phyloP scores from a whole-genome alignment of 2,329 filamentous ascomycete genomes.

The Aspergillus sergii region DNA sequence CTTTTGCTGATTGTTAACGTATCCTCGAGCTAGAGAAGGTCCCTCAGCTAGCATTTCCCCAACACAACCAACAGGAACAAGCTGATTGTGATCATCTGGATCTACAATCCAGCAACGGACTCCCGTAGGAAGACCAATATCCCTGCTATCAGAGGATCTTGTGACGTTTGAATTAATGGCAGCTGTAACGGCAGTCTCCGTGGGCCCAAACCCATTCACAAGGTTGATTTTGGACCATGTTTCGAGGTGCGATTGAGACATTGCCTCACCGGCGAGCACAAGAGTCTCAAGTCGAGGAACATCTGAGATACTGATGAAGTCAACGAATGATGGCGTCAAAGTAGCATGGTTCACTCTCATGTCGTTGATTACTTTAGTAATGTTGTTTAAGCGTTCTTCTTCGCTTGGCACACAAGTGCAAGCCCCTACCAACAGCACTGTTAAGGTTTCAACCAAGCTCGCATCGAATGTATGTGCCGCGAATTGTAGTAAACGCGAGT shows the following conservation, averaged over 20 bases:
- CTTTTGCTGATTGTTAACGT: conserved; percentile 61
- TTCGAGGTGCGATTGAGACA: conserved; percentile 47
- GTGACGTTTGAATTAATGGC: conserved; percentile 38
- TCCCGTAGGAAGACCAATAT: conserved; percentile 40
- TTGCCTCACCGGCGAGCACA: conserved; percentile 50
- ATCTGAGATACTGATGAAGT: conserved; percentile 46
- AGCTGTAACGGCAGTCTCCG: conserved; percentile 43
- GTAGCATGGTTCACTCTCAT: conserved; percentile 58
- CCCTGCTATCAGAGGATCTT: conserved; percentile 32
- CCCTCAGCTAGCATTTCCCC: conserved; percentile 44
- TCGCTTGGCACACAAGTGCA: conserved; percentile 62
- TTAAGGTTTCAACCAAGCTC: conserved; percentile 57
- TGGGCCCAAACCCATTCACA: conserved; percentile 49
- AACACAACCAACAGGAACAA: conserved; percentile 45
- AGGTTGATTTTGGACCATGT: conserved; percentile 42
- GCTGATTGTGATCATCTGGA: conserved; percentile 40
- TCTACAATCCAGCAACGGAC: conserved; percentile 44
- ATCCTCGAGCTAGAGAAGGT: conserved; percentile 64
- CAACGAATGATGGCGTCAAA: conserved; percentile 63
- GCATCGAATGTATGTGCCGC: conserved; percentile 60
- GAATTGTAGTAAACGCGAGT: conserved; percentile 61
- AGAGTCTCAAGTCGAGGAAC: conserved; percentile 48
- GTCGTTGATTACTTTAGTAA: conserved; percentile 54
- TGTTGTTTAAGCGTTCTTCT: conserved; percentile 51
- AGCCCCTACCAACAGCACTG: conserved; percentile 57